Conservation (phyloP, 2,329 filamentous ascomycete species). For the Talaromyces albobiverticillius region DNA sequence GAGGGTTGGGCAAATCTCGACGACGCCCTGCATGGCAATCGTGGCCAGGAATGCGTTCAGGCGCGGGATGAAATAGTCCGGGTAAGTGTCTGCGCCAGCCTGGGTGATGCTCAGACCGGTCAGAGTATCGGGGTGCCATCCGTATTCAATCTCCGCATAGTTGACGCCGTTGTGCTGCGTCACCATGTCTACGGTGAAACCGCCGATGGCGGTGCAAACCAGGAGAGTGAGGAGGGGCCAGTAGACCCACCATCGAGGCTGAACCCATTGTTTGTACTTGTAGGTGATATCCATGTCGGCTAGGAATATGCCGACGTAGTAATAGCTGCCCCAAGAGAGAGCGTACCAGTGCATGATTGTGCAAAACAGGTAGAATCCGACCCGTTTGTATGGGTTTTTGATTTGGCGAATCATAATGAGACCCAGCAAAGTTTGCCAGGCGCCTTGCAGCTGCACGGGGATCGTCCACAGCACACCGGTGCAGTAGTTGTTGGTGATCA, state of each 20-base stretch:
- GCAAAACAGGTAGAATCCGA: conserved; percentile 43
- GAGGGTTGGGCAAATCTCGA: conserved; percentile 34
- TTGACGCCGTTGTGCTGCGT: conserved; percentile 36
- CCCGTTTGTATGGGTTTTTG: conserved; percentile 47
- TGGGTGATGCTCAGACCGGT: conserved; percentile 37
- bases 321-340: conserved; percentile 45
- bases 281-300: conserved; percentile 48
- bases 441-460: conserved; percentile 47
- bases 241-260: conserved; percentile 31
- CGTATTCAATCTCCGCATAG: conserved; percentile 40
- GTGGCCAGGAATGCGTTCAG: conserved; percentile 44
- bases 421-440: conserved; percentile 44
- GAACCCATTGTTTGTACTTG: conserved; percentile 39
- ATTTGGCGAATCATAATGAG: conserved; percentile 45
- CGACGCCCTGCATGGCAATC: conserved; percentile 30
- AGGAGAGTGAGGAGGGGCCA: conserved; percentile 36
- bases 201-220: conserved; percentile 26
- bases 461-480: conserved; percentile 52
- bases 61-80: conserved; percentile 43
- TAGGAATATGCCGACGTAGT: conserved; percentile 45
- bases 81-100: conserved; percentile 36
- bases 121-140: conserved; percentile 41
- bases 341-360: conserved; percentile 48
- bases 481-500: conserved; percentile 49
- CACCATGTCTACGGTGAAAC: conserved; percentile 37